These are phyloP conservation scores for Uronychia setigera DNA, from an alignment of 73 alveolate species.

Conservation along the genomic window DNA sequence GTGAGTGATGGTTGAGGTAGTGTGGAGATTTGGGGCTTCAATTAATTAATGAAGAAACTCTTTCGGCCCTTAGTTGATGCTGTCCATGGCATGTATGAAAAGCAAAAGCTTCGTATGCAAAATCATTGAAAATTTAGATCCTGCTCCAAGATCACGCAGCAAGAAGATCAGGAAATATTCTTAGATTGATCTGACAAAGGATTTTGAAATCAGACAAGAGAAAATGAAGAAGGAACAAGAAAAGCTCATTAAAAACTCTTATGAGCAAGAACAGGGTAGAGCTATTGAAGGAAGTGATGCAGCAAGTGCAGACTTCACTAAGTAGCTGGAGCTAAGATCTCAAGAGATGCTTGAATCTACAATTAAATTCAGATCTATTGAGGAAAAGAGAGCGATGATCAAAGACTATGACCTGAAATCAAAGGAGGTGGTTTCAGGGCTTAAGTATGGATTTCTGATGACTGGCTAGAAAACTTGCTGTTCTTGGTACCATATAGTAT, in stretches of 20 bases:
- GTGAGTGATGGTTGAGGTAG: too few species aligned
- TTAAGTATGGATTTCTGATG: constrained; percentile 40
- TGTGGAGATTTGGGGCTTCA: too few species aligned
- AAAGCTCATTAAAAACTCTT: constrained; percentile 55
- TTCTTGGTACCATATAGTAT: constrained; percentile 72
- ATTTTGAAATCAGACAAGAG: constrained; percentile 57
- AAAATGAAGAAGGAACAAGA: constrained; percentile 69
- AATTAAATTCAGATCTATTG: neutral
- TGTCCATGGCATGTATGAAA: constrained; percentile 41
- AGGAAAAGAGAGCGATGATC: constrained; percentile 34
- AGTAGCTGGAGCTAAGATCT: neutral
- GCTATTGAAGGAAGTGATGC: constrained; percentile 30
- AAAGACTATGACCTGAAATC: constrained; percentile 39
- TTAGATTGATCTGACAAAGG: constrained; percentile 70
- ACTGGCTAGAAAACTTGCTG: constrained; percentile 57
- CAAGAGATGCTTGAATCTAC: constrained; percentile 7
- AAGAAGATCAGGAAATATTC: constrained; percentile 65
- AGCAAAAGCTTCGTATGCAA: constrained; percentile 14
- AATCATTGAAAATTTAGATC: neutral
- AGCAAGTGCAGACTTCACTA: constrained; percentile 5
- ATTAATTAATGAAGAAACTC: constrained; percentile 52
- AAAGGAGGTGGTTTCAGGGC: constrained; percentile 45
- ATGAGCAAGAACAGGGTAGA: constrained; percentile 31
- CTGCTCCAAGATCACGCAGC: constrained; percentile 54
- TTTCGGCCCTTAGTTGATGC: constrained; percentile 40